These are phyloP conservation scores for Malus sylvestris DNA, from an alignment of 306 rosid genomes.

Conservation along the genomic window DNA sequence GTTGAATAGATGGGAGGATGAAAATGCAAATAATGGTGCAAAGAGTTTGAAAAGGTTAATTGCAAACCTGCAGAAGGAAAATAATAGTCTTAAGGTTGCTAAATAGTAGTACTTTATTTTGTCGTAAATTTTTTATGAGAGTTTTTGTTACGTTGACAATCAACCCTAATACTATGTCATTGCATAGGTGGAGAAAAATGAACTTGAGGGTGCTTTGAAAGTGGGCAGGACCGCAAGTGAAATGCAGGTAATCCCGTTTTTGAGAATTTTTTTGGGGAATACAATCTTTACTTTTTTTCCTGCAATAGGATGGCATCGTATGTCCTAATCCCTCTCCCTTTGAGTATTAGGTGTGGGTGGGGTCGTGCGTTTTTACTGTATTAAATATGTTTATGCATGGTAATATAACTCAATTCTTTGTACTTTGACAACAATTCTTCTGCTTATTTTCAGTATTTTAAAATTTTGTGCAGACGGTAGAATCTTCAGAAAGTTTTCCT, in stretches of 20 bases:
- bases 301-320: not conserved
- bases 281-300: not conserved
- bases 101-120: slow-evolving; percentile 8
- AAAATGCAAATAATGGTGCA: slow-evolving; percentile 28
- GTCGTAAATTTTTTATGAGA: not conserved
- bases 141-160: slow-evolving; percentile 1
- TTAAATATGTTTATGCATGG: not conserved
- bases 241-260: slow-evolving; percentile 38
- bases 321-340: not conserved
- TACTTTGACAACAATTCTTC: not conserved
- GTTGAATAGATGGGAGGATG: slow-evolving; percentile 41
- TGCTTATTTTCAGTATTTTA: not conserved
- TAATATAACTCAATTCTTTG: not conserved
- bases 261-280: not conserved
- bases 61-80: slow-evolving; percentile 69
- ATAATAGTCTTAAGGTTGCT: slow-evolving; percentile 63
- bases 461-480: slow-evolving; percentile 33
- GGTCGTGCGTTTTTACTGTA: not conserved
- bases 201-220: slow-evolving; percentile 61
- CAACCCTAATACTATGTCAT: slow-evolving; percentile 17
- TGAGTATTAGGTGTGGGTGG: not conserved
- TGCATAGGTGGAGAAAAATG: slow-evolving; percentile 61
- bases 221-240: slow-evolving; percentile 28
- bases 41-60: slow-evolving; percentile 48
- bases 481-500: slow-evolving; percentile 47